Base-by-base conservation (phyloP, 495 filamentous ascomycete genomes). In the Poronia punctata region DNA sequence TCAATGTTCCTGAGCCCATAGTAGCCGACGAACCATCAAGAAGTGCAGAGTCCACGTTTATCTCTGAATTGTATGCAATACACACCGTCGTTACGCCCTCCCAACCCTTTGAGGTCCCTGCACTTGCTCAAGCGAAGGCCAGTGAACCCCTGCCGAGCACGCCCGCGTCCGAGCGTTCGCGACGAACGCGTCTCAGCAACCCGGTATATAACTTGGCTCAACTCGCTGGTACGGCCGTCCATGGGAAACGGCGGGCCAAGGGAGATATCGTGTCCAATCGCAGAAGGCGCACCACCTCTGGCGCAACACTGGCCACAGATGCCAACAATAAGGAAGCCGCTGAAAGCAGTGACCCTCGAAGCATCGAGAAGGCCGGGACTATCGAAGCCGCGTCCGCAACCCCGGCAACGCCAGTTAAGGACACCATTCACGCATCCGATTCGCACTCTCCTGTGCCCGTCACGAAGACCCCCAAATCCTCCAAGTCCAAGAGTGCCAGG, bases 131-230 rank as follows among this genome's bases (percentile, higher is more conserved):
- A 26, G 24, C 22, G 19, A 25, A 22, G n/a, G 3, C 26, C 14
- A 9, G 2, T 35, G 20, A 34, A 5, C 31, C 19, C n/a, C 36
- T 48, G 35, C 10, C 48, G 26, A 47, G 39, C 15, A 44, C 55
- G 16, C 45, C 52, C 5, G 33, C 56, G 9, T 45, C 45, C 6
- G 32, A 35, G 23, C 74, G 70, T 29, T 60, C 64, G 35, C 66
- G 69, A 41, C 62, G 74, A 31, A 56, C 62, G 16, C 65, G 71
- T 26, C 46, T 61, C 1, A 70, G 65, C 33, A 43, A 69, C 7
- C 65, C 65, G 3, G 65, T 74, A 16, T 80, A 79, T 57, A 80
- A 80, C 39, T 56, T 78, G 19, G 62, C 70, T 21, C 61, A 71
- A 28, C 54, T 79, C 6, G 62, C 56, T 19, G 70, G 72, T 11